A percentile compares a stretch with the other conserved stretches of the same genome.
These are phyloP conservation scores for Lactarius evosmus DNA, from an alignment of 768 basidiomycete genomes.

Conservation along the genomic window DNA sequence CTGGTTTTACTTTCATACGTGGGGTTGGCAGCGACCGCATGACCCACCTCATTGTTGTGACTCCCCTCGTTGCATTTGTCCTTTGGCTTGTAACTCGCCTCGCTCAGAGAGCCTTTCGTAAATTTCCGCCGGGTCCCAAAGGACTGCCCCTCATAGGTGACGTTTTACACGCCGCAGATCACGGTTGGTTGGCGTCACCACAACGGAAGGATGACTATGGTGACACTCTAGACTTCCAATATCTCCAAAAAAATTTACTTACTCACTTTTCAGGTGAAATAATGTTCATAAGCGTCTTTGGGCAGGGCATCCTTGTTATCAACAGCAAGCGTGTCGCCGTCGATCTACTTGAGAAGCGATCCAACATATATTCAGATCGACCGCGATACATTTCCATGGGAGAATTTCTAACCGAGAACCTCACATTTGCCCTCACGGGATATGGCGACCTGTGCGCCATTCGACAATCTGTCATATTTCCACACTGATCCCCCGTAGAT, in stretches of 20 bases:
- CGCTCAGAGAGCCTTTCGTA: background rate
- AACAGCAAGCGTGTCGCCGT: background rate
- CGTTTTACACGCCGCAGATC: background rate
- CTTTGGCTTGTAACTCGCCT: background rate
- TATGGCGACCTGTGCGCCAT: background rate
- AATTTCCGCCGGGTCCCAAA: background rate
- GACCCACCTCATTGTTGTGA: background rate
- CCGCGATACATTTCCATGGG: background rate
- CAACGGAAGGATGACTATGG: background rate
- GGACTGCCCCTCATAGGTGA: background rate
- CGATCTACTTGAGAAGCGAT: background rate
- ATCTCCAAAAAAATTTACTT: background rate
- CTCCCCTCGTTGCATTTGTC: background rate
- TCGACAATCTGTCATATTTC: background rate
- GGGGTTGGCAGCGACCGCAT: background rate
- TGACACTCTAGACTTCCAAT: background rate
- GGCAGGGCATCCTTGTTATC: background rate
- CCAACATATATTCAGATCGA: background rate
- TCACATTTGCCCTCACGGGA: background rate
- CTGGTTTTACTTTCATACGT: background rate
- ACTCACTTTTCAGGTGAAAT: background rate
- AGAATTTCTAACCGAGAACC: background rate
- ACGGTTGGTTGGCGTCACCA: background rate
- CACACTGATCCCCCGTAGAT: background rate
- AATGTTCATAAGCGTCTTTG: background rate